Evolutionary conservation across 2,329 filamentous ascomycete genomes (phyloP).

Genomic region (Fusarium burgessii): DNA sequence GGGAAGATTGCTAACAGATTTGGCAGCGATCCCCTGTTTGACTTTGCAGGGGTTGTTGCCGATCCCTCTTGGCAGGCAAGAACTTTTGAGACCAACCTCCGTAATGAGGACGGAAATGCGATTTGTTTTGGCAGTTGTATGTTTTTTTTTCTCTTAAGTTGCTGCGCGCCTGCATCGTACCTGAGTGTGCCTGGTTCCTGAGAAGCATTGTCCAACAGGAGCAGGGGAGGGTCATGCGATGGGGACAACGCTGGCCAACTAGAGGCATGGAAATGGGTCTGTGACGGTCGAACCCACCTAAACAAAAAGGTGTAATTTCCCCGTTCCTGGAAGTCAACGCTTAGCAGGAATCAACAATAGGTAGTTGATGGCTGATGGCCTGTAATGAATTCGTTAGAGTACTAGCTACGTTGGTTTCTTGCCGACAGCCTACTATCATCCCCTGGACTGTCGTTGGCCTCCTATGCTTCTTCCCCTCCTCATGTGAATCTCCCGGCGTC

Average conservation of each 20-base stretch:
- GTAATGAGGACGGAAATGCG: conserved; percentile 4
- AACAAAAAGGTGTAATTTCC: conserved; percentile 34
- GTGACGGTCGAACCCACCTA: conserved; percentile 8
- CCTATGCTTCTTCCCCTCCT: background rate
- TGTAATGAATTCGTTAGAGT: conserved; percentile 4
- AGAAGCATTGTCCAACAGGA: conserved; percentile 17
- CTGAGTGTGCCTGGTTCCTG: conserved; percentile 7
- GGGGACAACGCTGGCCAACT: conserved; percentile 11
- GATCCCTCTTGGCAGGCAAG: too few species aligned
- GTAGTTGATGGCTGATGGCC: background rate
- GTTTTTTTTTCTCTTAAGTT: background rate
- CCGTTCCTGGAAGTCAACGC: conserved; percentile 11
- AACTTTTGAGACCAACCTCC: too few species aligned
- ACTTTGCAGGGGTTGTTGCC: too few species aligned
- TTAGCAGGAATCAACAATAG: conserved; percentile 11
- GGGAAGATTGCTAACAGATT: too few species aligned
- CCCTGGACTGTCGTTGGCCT: conserved; percentile 29
- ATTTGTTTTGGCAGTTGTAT: conserved; percentile 33
- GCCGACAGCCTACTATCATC: background rate
- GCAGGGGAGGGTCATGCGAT: conserved; percentile 20
- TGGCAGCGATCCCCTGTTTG: too few species aligned
- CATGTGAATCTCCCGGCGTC: conserved; percentile 20
- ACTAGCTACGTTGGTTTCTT: background rate
- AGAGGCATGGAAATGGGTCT: conserved; percentile 18
- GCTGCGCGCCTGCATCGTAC: conserved; percentile 2